phyloP scores from a whole-genome alignment of 106 monocot genomes.

The Hemerocallis citrina region DNA sequence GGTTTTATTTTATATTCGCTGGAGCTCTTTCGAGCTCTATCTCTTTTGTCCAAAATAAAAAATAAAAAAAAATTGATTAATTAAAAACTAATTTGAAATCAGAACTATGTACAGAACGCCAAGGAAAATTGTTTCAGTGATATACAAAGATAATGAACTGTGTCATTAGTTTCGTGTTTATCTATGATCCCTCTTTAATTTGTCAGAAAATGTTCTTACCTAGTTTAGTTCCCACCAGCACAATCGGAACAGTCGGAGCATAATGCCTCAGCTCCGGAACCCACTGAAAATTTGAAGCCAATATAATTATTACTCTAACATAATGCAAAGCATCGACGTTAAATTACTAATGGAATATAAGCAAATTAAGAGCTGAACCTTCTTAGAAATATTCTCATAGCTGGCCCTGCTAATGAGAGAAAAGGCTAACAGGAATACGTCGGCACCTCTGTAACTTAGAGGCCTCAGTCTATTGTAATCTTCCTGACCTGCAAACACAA shows the following conservation, averaged over 20 bases:
- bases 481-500: slow-evolving; percentile 38
- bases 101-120: too few species aligned
- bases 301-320: background rate
- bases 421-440: slow-evolving; percentile 53
- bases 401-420: slow-evolving; percentile 64
- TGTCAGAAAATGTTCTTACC: too few species aligned
- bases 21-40: too few species aligned
- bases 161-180: too few species aligned
- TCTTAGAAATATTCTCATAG: slow-evolving; percentile 62
- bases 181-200: too few species aligned
- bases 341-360: background rate
- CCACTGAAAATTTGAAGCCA: slow-evolving; percentile 34
- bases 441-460: slow-evolving; percentile 75
- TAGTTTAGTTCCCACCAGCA: slow-evolving; percentile 65
- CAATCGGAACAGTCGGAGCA: slow-evolving; percentile 59
- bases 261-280: slow-evolving; percentile 64
- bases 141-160: too few species aligned
- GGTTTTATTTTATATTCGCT: too few species aligned
- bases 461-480: slow-evolving; percentile 67
- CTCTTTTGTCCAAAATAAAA: too few species aligned
- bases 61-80: too few species aligned
- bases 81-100: too few species aligned
- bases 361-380: slow-evolving; percentile 18
- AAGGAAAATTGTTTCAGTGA: too few species aligned
- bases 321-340: too few species aligned